Percentiles rank a stretch among this genome's conserved stretches.
These are phyloP conservation scores for Neonectria neomacrospora DNA, from an alignment of 2,329 filamentous ascomycete genomes.

Conservation along the genomic window DNA sequence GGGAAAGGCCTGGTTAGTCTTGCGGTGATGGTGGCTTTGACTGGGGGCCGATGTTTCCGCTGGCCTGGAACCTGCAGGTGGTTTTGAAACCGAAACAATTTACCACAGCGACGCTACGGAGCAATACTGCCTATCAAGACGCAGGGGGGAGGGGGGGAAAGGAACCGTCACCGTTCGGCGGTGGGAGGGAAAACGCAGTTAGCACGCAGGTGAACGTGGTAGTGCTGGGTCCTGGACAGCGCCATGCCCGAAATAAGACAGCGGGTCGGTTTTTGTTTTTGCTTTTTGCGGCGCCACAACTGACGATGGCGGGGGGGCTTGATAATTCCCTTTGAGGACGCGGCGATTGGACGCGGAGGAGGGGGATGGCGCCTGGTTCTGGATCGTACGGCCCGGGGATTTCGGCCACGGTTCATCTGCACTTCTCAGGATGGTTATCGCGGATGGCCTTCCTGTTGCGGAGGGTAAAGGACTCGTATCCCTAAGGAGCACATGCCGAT, in stretches of 20 bases:
- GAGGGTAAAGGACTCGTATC: background rate
- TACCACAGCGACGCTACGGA: background rate
- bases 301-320: background rate
- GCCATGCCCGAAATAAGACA: background rate
- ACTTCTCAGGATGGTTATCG: constrained; percentile 7
- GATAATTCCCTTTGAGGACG: constrained; percentile 10
- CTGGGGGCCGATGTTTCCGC: background rate
- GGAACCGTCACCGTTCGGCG: background rate
- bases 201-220: too few species aligned
- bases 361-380: background rate
- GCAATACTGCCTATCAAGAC: background rate
- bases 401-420: background rate
- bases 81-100: background rate
- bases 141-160: too few species aligned
- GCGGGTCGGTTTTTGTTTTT: background rate
- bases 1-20: too few species aligned
- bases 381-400: background rate
- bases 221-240: too few species aligned
- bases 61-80: background rate
- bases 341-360: constrained; percentile 12
- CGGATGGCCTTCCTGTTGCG: constrained; percentile 11
- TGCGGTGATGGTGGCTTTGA: background rate
- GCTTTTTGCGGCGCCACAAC: constrained; percentile 19
- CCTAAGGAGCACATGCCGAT: background rate
- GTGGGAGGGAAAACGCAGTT: too few species aligned